Conservation (phyloP, 2,329 filamentous ascomycete genomes). For the Didymellaceae sp. region DNA sequence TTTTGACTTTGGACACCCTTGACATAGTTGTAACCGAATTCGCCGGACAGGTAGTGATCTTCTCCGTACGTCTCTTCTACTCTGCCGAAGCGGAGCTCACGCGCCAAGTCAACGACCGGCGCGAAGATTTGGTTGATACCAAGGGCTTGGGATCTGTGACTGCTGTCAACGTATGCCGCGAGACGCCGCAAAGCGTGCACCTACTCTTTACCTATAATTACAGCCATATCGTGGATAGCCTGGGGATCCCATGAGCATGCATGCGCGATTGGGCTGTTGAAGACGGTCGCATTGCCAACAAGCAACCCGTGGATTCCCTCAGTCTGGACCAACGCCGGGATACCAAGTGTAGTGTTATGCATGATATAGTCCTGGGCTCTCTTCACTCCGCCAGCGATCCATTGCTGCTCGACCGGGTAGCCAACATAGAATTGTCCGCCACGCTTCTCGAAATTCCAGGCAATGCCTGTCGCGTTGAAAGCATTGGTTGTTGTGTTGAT, state of each 20-base stretch:
- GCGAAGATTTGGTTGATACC: constrained; percentile 78
- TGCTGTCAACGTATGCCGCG: not conserved
- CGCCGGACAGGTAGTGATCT: constrained; percentile 71
- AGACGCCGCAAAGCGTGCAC: not conserved
- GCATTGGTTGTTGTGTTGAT: constrained; percentile 70
- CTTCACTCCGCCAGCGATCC: constrained; percentile 68
- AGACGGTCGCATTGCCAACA: constrained; percentile 76
- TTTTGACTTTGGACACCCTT: constrained; percentile 68
- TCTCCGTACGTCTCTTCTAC: constrained; percentile 78
- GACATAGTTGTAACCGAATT: constrained; percentile 68
- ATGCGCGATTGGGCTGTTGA: constrained; percentile 77
- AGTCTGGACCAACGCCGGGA: constrained; percentile 75
- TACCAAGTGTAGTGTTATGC: constrained; percentile 69
- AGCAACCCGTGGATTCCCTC: constrained; percentile 78
- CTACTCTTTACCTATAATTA: constrained; percentile 67
- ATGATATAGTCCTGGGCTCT: constrained; percentile 72
- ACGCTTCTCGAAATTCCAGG: constrained; percentile 69
- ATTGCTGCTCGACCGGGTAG: constrained; percentile 68
- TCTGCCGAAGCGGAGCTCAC: constrained; percentile 73
- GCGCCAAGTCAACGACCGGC: constrained; percentile 72
- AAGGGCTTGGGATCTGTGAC: constrained; percentile 59
- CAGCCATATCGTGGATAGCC: constrained; percentile 70
- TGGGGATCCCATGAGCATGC: constrained; percentile 74
- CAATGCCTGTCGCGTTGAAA: constrained; percentile 72
- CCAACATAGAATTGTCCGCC: constrained; percentile 77